These are phyloP conservation scores for Quercus glauca DNA, from an alignment of 306 rosid genomes.

Conservation along the genomic window DNA sequence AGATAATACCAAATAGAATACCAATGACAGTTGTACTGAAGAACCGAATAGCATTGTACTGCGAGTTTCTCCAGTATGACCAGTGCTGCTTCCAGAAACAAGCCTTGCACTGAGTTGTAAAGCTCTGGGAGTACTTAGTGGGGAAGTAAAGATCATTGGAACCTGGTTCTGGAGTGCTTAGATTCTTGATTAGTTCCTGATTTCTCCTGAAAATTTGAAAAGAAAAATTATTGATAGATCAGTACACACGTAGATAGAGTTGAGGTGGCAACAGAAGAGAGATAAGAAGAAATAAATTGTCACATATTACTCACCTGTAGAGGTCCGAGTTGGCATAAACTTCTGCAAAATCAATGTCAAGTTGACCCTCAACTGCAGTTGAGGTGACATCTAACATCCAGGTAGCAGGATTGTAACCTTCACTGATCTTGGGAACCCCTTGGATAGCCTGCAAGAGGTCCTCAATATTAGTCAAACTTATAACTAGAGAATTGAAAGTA, in stretches of 20 bases:
- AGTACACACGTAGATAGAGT: neutral
- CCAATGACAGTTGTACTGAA: slow-evolving; percentile 44
- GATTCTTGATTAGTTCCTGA: slow-evolving; percentile 51
- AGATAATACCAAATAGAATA: slow-evolving; percentile 54
- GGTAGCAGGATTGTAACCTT: slow-evolving; percentile 78
- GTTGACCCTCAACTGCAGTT: slow-evolving; percentile 45
- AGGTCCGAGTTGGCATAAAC: slow-evolving; percentile 50
- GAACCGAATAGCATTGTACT: slow-evolving; percentile 48
- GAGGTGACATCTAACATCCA: slow-evolving; percentile 84
- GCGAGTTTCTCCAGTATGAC: slow-evolving; percentile 79
- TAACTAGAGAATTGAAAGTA: neutral
- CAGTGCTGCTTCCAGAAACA: slow-evolving; percentile 82
- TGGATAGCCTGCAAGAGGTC: slow-evolving; percentile 46
- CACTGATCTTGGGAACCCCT: slow-evolving; percentile 63
- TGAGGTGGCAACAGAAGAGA: neutral
- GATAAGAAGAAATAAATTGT: neutral
- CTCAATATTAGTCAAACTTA: neutral
- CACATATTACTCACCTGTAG: slow-evolving; percentile 37
- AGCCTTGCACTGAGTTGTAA: slow-evolving; percentile 58
- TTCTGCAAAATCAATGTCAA: slow-evolving; percentile 59
- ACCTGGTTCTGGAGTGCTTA: slow-evolving; percentile 49
- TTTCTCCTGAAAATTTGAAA: slow-evolving; percentile 41
- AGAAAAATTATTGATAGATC: neutral
- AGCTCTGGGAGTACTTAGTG: slow-evolving; percentile 58
- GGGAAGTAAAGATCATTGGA: slow-evolving; percentile 65